Conservation (phyloP, 495 filamentous ascomycete species). For the Trichoderma erinaceum region DNA sequence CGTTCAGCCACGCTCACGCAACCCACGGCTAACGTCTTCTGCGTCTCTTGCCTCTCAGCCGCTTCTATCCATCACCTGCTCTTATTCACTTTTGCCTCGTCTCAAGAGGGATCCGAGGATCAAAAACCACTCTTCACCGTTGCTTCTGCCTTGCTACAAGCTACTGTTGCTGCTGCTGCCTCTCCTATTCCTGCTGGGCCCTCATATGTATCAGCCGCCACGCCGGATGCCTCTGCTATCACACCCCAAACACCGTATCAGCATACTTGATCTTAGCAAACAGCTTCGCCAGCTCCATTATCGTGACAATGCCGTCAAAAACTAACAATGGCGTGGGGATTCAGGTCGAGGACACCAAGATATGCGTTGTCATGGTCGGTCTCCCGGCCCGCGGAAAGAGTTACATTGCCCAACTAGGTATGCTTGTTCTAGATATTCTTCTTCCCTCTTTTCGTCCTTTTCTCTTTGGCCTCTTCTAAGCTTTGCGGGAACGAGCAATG, state of each 20-base stretch:
- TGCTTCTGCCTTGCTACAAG: background rate
- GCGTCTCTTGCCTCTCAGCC: background rate
- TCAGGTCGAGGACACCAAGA: conserved; percentile 88
- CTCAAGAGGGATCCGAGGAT: background rate
- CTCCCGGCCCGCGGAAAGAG: conserved; percentile 93
- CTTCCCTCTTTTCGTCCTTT: background rate
- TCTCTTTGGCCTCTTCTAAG: too few species aligned
- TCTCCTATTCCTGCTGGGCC: background rate
- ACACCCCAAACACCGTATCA: conserved; percentile 11
- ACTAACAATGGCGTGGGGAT: conserved; percentile 41
- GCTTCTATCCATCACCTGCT: background rate
- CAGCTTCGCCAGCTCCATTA: conserved; percentile 12
- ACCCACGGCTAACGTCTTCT: background rate
- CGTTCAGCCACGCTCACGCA: conserved; percentile 1
- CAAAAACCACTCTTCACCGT: background rate
- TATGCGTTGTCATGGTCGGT: conserved; percentile 99
- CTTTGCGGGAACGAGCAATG: background rate
- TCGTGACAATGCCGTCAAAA: conserved; percentile 35
- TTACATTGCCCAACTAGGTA: conserved; percentile 95
- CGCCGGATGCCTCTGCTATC: conserved; percentile 25
- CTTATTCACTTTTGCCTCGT: background rate
- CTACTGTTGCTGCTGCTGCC: background rate
- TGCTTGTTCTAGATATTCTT: conserved; percentile 16
- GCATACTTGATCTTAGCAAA: background rate
- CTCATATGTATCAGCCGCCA: conserved; percentile 11